Percentiles rank a stretch among this genome's conserved stretches.
Conservation (phyloP, 495 filamentous ascomycete genomes). For the Lophium mytilinum region DNA sequence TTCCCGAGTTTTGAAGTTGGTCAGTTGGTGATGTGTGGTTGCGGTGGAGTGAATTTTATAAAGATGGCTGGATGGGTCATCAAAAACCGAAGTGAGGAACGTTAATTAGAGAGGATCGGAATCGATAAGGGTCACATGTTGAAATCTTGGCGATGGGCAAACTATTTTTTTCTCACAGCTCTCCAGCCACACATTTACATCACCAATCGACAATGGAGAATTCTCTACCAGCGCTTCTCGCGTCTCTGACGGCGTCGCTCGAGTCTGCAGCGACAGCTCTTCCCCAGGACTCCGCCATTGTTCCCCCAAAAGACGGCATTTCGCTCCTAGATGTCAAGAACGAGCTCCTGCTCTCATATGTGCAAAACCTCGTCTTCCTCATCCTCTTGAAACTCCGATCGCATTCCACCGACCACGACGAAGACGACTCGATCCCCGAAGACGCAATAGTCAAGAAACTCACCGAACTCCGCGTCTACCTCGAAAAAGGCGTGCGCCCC, state of each 20-base stretch:
- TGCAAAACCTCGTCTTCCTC: slow-evolving; percentile 88
- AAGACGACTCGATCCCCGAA: slow-evolving; percentile 35
- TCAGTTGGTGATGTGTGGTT: no score
- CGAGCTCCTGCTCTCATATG: slow-evolving; percentile 88
- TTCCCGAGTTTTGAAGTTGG: no score
- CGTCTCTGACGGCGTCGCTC: slow-evolving; percentile 22
- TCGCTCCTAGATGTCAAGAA: slow-evolving; percentile 92
- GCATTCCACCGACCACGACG: slow-evolving; percentile 25
- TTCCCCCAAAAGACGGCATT: slow-evolving; percentile 73
- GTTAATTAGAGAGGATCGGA: no score
- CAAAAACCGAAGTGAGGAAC: no score
- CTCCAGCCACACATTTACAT: background rate
- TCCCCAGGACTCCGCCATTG: slow-evolving; percentile 44
- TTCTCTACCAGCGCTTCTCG: slow-evolving; percentile 24
- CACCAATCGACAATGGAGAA: slow-evolving; percentile 7
- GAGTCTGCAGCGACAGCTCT: slow-evolving; percentile 31
- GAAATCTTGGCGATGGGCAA: slow-evolving; percentile 13
- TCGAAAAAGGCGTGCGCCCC: slow-evolving; percentile 84
- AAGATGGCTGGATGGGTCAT: no score
- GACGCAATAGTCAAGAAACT: slow-evolving; percentile 68
- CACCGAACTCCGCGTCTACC: slow-evolving; percentile 73
- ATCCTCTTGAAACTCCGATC: slow-evolving; percentile 73
- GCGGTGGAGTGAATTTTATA: no score
- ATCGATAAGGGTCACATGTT: no score
- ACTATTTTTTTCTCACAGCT: slow-evolving; percentile 5